Base-by-base conservation (phyloP, 2,329 filamentous ascomycete species). In the Calonectria ilicicola region DNA sequence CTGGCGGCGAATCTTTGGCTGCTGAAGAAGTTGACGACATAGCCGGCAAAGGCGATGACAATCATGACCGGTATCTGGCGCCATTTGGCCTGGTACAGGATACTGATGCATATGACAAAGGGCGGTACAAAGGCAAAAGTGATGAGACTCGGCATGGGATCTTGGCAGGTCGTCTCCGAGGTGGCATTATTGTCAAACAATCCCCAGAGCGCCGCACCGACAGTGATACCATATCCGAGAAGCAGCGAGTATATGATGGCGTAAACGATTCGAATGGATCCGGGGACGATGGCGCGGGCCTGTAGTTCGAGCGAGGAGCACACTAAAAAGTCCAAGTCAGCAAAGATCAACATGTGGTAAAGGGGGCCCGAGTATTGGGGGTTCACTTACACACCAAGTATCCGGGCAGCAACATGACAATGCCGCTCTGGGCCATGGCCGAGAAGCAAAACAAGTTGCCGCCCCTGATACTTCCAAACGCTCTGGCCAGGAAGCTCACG, bases 81-180 rank as follows among this genome's bases (percentile, higher is more conserved):
- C 90, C 91, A 95, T 82, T 95, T 95, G 46, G 93, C 94, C 77
- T 96, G 93, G 81, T 96, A 96, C 81, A 96, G 91, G 69, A 95
- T 86, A 60, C 93, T 91, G 46, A 96, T 88, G 78, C 92, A 94
- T 32, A 95, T 80, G 10, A 94, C 91, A 82, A 96, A 97, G 8
- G 89, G 82, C 0, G 93, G 90, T 0, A 96, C 95, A 79, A 95
- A 95, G 35, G 93, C 85, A 84, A 96, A 95, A 70, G 89, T 89
- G 62, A 83, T 82, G 70, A 84, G 80, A 2, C 81, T 76, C 19
- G 83, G 75, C 75, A 92, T 87, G 0, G 87, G 82, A 68, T 86
- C 63, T 21, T 77, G 10, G 80, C 91, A 88, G 4, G 80, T 82
- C 1, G 83, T 84, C 12, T 82, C 80, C 10, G 84, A 82, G 5